Percentiles rank a stretch among this genome's conserved stretches.
Conservation (phyloP, 2,329 filamentous ascomycete genomes). For the Pseudocercospora pini-densiflorae region DNA sequence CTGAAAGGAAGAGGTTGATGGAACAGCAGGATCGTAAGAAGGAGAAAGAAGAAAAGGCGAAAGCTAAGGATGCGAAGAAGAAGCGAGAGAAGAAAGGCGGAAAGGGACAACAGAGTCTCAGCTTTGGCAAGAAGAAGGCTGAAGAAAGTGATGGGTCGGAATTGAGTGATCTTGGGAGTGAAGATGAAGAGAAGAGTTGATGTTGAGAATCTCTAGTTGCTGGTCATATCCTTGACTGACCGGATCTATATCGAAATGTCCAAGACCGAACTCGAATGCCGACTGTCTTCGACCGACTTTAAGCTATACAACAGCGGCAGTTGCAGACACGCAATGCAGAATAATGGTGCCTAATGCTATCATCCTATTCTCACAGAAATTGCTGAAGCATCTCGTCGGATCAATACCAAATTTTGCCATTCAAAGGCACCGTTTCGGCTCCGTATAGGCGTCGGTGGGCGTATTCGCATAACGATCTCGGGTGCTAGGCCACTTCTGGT, state of each 20-base stretch:
- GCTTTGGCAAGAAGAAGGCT: neutral
- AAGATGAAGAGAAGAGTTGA: neutral
- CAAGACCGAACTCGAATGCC: neutral
- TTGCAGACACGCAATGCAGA: neutral
- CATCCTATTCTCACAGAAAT: neutral
- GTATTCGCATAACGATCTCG: neutral
- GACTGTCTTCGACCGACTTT: neutral
- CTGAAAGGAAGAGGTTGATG: constrained; percentile 75
- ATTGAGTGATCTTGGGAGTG: neutral
- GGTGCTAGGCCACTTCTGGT: neutral
- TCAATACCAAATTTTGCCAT: too few species aligned
- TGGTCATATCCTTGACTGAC: neutral
- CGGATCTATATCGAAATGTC: neutral
- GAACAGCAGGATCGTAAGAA: constrained; percentile 78
- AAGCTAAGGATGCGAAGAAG: constrained; percentile 44
- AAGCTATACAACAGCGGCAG: neutral
- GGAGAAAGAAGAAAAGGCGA: constrained; percentile 60
- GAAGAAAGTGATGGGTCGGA: neutral
- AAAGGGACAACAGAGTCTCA: constrained; percentile 5
- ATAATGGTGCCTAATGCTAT: neutral
- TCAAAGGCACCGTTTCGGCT: neutral
- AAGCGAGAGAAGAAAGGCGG: constrained; percentile 23
- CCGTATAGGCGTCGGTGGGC: neutral
- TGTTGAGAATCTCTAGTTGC: neutral
- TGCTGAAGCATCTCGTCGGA: neutral